Evolutionary conservation across 1,284 basidiomycete genomes (phyloP), one percentile per base, ranked within the genome.

Genomic region (Boletus hoseneyae): DNA sequence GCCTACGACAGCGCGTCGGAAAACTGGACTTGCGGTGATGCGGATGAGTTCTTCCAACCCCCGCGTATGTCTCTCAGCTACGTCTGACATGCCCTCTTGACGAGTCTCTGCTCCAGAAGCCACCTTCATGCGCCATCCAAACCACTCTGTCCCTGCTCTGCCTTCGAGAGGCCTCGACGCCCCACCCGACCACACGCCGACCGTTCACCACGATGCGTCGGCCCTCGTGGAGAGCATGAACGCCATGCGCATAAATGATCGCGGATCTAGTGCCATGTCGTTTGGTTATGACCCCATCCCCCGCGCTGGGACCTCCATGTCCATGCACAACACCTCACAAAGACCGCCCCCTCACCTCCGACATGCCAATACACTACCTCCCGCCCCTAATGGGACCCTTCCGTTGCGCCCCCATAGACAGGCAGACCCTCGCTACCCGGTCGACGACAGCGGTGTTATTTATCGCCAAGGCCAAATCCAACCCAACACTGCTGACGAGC

Each of bases 231-330:
- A 63, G 36, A 35, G 50, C 48, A 63, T 66, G 66, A 65, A 57
- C 12, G 41, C 63, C 40, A 60, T 66, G 64, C 66, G 47, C 34
- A 38, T 70, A 27, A 48, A 44, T 19, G 65, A 65, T 18, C 66
- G 53, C 23, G 66, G 55, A 25, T 47, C 53, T 7, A 55, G 58
- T 35, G 50, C 59, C 37, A 51, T 53, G 52, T 51, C 56, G 13
- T 62, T 56, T 43, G 32, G 47, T 19, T 45, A 62, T 36, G 64
- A 66, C 49, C 67, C 60, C 30, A 54, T 66, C 33, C 65, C 56
- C 40, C 66, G 66, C 34, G 58, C 65, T 8, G 67, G 55, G 33
- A 67, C 68, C 11, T 66, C 65, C 50, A 68, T 66, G 67, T 68
- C 64, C n/a, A 53, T 54, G 50, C 64, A 66, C 16, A 49, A 53